Percentiles rank a stretch among this genome's conserved stretches.
Conservation (phyloP, 768 basidiomycete species). For the Tricholoma bakamatsutake region DNA sequence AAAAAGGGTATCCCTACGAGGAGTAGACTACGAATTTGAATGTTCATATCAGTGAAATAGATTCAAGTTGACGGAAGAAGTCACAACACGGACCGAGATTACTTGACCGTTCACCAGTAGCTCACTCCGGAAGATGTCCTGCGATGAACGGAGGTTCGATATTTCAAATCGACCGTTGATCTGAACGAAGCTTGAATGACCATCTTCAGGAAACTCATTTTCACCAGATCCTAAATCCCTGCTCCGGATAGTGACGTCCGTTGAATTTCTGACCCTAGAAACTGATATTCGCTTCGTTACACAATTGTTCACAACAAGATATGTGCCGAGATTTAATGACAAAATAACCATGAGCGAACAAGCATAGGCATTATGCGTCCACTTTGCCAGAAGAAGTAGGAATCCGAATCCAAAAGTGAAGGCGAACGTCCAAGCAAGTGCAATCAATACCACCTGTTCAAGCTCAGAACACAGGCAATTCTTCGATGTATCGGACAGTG, state of each 20-base stretch:
- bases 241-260: background rate
- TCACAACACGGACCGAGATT: background rate
- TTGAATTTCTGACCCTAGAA: background rate
- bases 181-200: background rate
- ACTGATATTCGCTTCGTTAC: background rate
- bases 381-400: background rate
- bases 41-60: background rate
- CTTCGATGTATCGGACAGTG: no score
- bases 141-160: background rate
- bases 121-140: background rate
- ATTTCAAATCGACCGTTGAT: background rate
- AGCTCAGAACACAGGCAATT: background rate
- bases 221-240: background rate
- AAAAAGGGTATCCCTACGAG: background rate
- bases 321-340: background rate
- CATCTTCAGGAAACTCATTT: background rate
- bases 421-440: background rate
- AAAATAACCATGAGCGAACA: background rate
- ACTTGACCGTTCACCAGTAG: background rate
- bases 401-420: background rate
- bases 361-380: background rate
- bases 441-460: background rate
- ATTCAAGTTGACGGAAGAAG: background rate
- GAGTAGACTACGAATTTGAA: background rate
- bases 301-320: background rate